Conservation (phyloP, 2,329 filamentous ascomycete species). For the Drechslera avenae region DNA sequence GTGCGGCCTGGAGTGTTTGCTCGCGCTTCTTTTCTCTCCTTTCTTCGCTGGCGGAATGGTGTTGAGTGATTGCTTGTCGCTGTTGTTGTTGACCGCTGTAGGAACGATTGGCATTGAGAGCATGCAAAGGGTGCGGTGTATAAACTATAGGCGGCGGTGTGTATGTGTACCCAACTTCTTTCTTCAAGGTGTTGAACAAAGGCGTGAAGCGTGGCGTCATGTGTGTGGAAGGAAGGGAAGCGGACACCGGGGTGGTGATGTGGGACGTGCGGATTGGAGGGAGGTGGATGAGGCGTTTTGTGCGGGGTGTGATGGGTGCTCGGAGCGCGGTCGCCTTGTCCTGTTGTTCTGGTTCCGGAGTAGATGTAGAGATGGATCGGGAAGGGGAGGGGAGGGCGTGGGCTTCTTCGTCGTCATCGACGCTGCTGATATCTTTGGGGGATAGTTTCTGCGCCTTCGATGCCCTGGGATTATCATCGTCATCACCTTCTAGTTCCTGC, state of each 20-base stretch:
- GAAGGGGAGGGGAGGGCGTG: too few species aligned
- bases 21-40: not conserved
- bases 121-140: not conserved
- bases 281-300: not conserved
- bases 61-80: not conserved
- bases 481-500: not conserved
- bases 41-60: not conserved
- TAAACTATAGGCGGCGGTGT: not conserved
- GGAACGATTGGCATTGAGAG: not conserved
- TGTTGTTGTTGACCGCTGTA: not conserved
- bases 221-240: not conserved
- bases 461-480: not conserved
- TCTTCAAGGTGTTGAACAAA: not conserved
- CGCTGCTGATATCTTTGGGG: not conserved
- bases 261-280: constrained; percentile 4
- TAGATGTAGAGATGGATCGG: too few species aligned
- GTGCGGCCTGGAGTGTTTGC: constrained; percentile 3
- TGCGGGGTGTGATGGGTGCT: not conserved
- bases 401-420: too few species aligned
- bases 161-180: not conserved
- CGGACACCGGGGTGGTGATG: not conserved
- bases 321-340: not conserved
- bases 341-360: not conserved
- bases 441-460: not conserved
- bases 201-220: not conserved